These are phyloP conservation scores for Wallacemonas collosoma DNA, from an alignment of 208 protist genomes.

Conservation along the genomic window DNA sequence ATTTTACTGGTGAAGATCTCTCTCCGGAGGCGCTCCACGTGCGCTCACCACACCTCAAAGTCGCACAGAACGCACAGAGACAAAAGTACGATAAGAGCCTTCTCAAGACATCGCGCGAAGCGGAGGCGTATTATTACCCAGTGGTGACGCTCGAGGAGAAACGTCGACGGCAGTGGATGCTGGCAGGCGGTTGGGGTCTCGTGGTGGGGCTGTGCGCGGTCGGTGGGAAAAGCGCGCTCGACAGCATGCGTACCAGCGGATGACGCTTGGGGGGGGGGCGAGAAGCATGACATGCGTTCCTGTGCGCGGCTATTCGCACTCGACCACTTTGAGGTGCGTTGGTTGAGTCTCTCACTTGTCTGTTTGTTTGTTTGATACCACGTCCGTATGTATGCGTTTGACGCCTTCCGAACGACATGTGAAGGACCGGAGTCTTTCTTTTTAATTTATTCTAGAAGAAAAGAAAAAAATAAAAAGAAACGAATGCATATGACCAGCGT, in stretches of 20 bases:
- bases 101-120: constrained; percentile 66
- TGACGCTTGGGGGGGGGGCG: constrained; percentile 1
- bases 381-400: too few relatives aligned
- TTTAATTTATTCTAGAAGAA: neutral
- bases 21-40: constrained; percentile 57
- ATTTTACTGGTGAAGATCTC: constrained; percentile 66
- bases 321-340: too few relatives aligned
- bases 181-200: constrained; percentile 24
- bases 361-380: too few relatives aligned
- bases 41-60: constrained; percentile 66
- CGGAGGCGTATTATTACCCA: constrained; percentile 75
- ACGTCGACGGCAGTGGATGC: constrained; percentile 22
- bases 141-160: constrained; percentile 36
- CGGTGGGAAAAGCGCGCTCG: constrained; percentile 10
- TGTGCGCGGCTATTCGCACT: too few relatives aligned
- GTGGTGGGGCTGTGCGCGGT: constrained; percentile 16
- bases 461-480: constrained; percentile 17
- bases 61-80: constrained; percentile 55
- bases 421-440: too few relatives aligned
- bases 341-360: too few relatives aligned
- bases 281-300: too few relatives aligned
- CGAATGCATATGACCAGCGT: neutral
- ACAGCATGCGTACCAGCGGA: constrained; percentile 47
- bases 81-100: constrained; percentile 63
- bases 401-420: too few relatives aligned